These are phyloP conservation scores for Hygrophorus pudorinus DNA, from an alignment of 768 basidiomycete genomes.

Conservation along the genomic window DNA sequence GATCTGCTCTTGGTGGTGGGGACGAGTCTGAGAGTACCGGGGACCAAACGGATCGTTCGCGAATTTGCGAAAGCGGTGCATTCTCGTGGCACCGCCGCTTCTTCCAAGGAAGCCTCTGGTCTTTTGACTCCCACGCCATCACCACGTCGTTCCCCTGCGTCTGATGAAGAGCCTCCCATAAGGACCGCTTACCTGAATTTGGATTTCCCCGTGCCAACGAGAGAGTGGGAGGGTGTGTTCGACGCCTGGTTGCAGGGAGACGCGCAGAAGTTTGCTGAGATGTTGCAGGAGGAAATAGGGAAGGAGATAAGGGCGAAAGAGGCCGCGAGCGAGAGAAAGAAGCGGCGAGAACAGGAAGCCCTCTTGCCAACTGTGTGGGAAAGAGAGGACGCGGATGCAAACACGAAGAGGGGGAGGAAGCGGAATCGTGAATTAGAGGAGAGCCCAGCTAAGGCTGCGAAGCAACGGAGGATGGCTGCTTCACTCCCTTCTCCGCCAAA, in stretches of 20 bases:
- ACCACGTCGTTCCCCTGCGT: constrained; percentile 29
- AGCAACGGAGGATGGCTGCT: constrained; percentile 8
- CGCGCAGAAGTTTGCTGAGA: constrained; percentile 65
- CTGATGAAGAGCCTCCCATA: constrained; percentile 44
- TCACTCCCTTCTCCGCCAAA: constrained; percentile 13
- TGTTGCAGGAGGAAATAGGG: constrained; percentile 48
- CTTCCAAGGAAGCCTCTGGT: constrained; percentile 23
- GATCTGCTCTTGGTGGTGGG: constrained; percentile 86
- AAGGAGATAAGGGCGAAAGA: constrained; percentile 46
- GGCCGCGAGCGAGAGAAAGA: constrained; percentile 43
- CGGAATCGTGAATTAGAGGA: background rate
- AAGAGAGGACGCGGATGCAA: background rate
- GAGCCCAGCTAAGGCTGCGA: constrained; percentile 1
- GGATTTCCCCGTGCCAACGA: constrained; percentile 75
- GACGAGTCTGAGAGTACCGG: constrained; percentile 81
- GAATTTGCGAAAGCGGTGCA: constrained; percentile 77
- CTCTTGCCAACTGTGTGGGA: constrained; percentile 11
- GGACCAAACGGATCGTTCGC: constrained; percentile 84
- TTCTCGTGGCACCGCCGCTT: constrained; percentile 31
- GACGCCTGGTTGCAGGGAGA: constrained; percentile 88
- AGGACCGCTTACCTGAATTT: constrained; percentile 77
- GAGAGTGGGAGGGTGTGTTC: constrained; percentile 87
- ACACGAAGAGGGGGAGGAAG: background rate
- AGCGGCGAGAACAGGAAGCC: constrained; percentile 42
- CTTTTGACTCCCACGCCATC: constrained; percentile 38